phyloP scores from a whole-genome alignment of 140 eudicot species.

The Cichorium intybus region DNA sequence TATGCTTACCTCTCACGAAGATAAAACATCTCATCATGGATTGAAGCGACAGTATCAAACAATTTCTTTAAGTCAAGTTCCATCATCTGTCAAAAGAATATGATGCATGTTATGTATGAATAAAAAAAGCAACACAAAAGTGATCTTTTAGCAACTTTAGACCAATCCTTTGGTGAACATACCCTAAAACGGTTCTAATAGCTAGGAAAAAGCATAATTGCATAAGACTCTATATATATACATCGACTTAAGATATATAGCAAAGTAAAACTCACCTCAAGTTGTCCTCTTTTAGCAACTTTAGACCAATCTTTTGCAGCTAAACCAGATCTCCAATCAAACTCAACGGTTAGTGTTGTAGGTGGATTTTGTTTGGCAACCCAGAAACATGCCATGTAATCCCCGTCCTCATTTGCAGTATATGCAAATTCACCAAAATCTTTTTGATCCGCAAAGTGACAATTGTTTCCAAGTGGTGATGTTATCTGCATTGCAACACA shows the following conservation, averaged over 20 bases:
- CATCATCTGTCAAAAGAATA: slow-evolving; percentile 42
- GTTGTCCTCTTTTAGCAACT: slow-evolving; percentile 71
- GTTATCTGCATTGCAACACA: slow-evolving; percentile 44
- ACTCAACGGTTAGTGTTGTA: slow-evolving; percentile 44
- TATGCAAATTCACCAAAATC: slow-evolving; percentile 57
- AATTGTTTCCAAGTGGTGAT: slow-evolving; percentile 52
- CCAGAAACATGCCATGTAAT: slow-evolving; percentile 74
- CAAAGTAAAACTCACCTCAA: slow-evolving; percentile 41
- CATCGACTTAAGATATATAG: not conserved
- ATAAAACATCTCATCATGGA: slow-evolving; percentile 83
- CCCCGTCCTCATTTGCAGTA: slow-evolving; percentile 65
- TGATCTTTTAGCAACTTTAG: not conserved
- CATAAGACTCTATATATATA: not conserved
- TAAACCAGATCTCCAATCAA: slow-evolving; percentile 75
- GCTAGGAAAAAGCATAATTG: not conserved
- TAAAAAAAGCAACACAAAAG: too few species aligned
- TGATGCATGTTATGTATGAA: not conserved
- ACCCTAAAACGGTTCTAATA: too few species aligned
- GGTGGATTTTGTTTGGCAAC: slow-evolving; percentile 54
- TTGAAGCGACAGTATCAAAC: slow-evolving; percentile 50
- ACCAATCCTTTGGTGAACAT: not conserved
- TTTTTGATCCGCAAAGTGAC: slow-evolving; percentile 57
- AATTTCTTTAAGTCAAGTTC: slow-evolving; percentile 75
- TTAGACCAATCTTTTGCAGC: slow-evolving; percentile 77
- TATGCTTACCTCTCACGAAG: slow-evolving; percentile 73